phyloP scores from a whole-genome alignment of 495 filamentous ascomycete genomes.

The Tuber indicum region DNA sequence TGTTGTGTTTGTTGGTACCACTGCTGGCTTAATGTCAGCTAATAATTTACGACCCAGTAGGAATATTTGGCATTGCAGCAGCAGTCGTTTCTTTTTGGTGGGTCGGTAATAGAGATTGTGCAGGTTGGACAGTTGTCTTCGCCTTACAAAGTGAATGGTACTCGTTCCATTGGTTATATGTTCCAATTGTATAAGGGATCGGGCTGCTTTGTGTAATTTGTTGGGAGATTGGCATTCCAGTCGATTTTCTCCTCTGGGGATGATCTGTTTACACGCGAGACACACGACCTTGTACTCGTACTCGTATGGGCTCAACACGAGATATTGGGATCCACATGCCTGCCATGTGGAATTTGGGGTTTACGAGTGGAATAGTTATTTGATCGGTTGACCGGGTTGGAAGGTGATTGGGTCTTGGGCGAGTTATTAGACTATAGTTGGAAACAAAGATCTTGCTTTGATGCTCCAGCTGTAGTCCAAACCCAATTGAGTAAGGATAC shows the following conservation, averaged over 20 bases:
- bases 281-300: background rate
- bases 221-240: background rate
- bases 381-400: background rate
- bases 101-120: background rate
- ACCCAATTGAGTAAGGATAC: background rate
- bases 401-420: background rate
- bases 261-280: background rate
- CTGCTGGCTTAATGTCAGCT: slow-evolving; percentile 6
- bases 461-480: background rate
- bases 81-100: background rate
- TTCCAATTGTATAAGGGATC: background rate
- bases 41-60: background rate
- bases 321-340: background rate
- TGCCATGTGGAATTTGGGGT: background rate
- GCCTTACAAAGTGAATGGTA: background rate
- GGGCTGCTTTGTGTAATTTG: background rate
- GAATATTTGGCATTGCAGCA: background rate
- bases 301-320: background rate
- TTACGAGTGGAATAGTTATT: background rate
- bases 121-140: background rate
- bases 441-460: background rate
- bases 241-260: background rate
- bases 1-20: background rate
- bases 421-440: background rate
- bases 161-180: background rate